Evolutionary conservation across 1,139 yeast genomes (phyloP).

Genomic region (Ogataea hybrid): DNA sequence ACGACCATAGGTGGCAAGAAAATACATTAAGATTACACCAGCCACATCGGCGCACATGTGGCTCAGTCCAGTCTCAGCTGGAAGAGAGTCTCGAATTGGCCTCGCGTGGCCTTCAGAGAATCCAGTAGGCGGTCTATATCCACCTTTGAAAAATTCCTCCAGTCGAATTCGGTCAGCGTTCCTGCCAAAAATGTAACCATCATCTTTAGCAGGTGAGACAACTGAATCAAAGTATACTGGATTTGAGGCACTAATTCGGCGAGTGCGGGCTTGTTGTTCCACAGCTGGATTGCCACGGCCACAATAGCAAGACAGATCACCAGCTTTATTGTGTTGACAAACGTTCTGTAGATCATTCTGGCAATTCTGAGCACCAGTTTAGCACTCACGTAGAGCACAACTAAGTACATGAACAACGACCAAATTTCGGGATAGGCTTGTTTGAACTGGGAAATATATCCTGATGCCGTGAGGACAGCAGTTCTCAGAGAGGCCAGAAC

Average conservation of each 20-base stretch:
- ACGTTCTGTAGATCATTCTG: constrained; percentile 6
- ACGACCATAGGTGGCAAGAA: constrained; percentile 9
- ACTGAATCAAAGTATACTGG: not conserved
- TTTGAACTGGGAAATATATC: constrained; percentile 1
- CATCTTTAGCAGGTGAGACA: constrained; percentile 1
- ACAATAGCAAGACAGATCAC: not conserved
- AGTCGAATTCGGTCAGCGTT: not conserved
- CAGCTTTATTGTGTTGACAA: constrained; percentile 7
- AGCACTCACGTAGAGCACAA: constrained; percentile 5
- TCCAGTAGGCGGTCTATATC: constrained; percentile 2
- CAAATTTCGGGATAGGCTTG: constrained; percentile 8
- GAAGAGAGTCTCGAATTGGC: constrained; percentile 3
- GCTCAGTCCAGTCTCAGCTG: constrained; percentile 4
- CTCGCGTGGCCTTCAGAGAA: constrained; percentile 1
- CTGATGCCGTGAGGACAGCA: not conserved
- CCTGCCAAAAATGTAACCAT: not conserved
- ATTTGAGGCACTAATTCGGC: constrained; percentile 3
- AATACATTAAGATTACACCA: not conserved
- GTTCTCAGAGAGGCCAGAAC: not conserved
- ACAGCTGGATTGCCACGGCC: constrained; percentile 3
- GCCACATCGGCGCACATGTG: constrained; percentile 1
- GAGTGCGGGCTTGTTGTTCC: constrained; percentile 1
- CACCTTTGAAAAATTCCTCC: not conserved
- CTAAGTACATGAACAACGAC: constrained; percentile 2
- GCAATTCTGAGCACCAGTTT: constrained; percentile 6